phyloP scores from a whole-genome alignment of 1,284 basidiomycete genomes.

The Moesziomyces antarcticus region DNA sequence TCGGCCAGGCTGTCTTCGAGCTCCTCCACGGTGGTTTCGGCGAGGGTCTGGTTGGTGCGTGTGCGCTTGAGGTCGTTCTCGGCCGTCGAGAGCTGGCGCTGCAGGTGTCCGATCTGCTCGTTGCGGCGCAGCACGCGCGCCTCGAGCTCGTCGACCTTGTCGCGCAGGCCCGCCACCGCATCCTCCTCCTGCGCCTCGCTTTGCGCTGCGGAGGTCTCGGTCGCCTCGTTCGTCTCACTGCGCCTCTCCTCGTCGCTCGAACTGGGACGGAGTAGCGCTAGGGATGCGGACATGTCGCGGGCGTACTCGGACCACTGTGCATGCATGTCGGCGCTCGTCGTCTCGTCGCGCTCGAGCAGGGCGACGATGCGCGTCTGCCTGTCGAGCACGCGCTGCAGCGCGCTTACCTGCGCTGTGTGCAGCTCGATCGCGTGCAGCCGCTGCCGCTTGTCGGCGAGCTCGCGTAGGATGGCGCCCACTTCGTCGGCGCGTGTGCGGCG shows the following conservation, averaged over 20 bases:
- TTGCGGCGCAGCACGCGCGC: slow-evolving; percentile 37
- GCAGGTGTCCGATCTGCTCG: slow-evolving; percentile 49
- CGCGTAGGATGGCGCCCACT: slow-evolving; percentile 7
- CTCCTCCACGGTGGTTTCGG: slow-evolving; percentile 32
- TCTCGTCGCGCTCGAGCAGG: slow-evolving; percentile 6
- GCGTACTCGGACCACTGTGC: slow-evolving; percentile 11
- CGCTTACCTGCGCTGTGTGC: slow-evolving; percentile 6
- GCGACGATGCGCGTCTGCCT: slow-evolving; percentile 25
- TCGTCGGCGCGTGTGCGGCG: slow-evolving; percentile 1
- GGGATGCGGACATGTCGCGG: slow-evolving; percentile 1
- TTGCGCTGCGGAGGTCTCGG: neutral
- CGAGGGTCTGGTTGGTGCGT: slow-evolving; percentile 31
- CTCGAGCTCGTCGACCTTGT: slow-evolving; percentile 21
- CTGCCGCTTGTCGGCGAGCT: slow-evolving; percentile 25
- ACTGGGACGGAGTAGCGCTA: slow-evolving; percentile 2
- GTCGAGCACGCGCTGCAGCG: slow-evolving; percentile 7
- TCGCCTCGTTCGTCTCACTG: neutral
- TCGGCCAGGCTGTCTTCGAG: slow-evolving; percentile 13
- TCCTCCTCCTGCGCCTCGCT: slow-evolving; percentile 1
- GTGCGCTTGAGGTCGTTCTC: slow-evolving; percentile 30
- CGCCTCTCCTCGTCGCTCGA: too few relatives aligned
- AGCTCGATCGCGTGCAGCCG: slow-evolving; percentile 22
- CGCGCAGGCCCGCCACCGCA: neutral
- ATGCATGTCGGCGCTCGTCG: neutral
- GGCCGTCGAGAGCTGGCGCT: slow-evolving; percentile 15